Evolutionary conservation across 768 basidiomycete genomes (phyloP), one percentile per base, ranked within the genome.

Genomic region (Boletus rex-veris): DNA sequence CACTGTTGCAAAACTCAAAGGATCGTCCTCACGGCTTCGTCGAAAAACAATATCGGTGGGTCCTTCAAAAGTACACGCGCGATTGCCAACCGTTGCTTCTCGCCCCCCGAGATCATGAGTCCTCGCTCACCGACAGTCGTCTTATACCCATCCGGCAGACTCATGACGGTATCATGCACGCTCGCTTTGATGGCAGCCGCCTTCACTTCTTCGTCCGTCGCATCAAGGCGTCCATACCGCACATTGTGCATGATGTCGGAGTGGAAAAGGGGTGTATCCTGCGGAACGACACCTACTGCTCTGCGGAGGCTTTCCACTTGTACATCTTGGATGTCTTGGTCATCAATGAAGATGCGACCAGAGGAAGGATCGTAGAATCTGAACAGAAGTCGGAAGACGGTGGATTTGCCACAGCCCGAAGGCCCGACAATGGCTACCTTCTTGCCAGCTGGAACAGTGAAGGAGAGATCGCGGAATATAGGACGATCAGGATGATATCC

Each of bases 261-360:
- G 69, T 99, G 95, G 79, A 99, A 98, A 4, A 99, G 76, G 1
- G 97, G 96, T 15, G 96, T 99, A 63, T 99, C 97, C 69, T 99
- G 96, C 1, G 97, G 97, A 1, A 99, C 97, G 16, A 98, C 92
- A 3, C 96, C 97, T 30, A 99, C 87, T 4, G 78, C 73, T 42
- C 73, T 74, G 16, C 97, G 81, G 1, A 98, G 74, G 35, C 84
- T 87, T 21, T 81, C 79, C 36, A 96, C 70, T 60, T 86, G 81
- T 5, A 97, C 73, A 2, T 82, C 76, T 42, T 80, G 75, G 56
- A 98, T 82, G 65, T 94, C 85, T 72, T 99, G 96, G 7, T 83
- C 90, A 69, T 98, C 94, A 52, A 93, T 80, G 48, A 81, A 73
- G 58, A 99, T 98, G n/a, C 76, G 73, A 3, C 97, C 97, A 0